phyloP scores from a whole-genome alignment of 768 basidiomycete species.

The Tulasnella sp. region DNA sequence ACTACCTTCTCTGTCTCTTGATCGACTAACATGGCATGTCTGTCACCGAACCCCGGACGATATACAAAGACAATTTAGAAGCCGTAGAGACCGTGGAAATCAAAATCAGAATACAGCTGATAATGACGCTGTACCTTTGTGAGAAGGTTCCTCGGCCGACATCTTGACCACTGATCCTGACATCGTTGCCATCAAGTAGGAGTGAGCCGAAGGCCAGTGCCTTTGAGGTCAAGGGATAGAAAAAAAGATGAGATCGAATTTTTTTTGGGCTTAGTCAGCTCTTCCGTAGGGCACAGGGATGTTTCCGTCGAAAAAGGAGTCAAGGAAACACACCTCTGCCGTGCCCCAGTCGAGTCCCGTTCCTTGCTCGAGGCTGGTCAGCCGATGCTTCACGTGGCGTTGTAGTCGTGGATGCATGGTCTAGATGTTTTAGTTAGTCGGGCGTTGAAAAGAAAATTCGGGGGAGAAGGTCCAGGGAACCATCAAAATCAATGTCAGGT shows the following conservation, averaged over 20 bases:
- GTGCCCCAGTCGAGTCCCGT: slow-evolving; percentile 81
- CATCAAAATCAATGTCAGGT: not conserved
- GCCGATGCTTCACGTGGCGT: slow-evolving; percentile 64
- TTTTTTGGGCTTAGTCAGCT: no score
- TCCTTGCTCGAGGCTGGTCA: slow-evolving; percentile 56
- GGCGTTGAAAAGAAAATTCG: not conserved
- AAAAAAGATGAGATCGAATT: not conserved
- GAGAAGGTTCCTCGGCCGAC: slow-evolving; percentile 87
- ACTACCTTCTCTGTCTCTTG: slow-evolving; percentile 69
- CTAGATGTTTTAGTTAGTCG: slow-evolving; percentile 28
- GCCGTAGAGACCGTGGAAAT: not conserved
- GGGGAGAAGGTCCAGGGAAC: not conserved
- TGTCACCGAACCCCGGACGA: slow-evolving; percentile 19
- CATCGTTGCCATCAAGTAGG: slow-evolving; percentile 68
- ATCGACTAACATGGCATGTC: slow-evolving; percentile 87
- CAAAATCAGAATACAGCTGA: not conserved
- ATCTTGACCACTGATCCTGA: slow-evolving; percentile 88
- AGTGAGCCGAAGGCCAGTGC: slow-evolving; percentile 82
- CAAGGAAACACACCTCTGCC: slow-evolving; percentile 49
- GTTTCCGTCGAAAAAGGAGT: not conserved
- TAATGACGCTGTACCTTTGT: slow-evolving; percentile 39
- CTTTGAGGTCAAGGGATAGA: slow-evolving; percentile 27
- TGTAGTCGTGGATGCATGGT: slow-evolving; percentile 69
- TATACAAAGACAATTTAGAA: not conserved
- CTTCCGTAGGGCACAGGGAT: not conserved